Base-by-base conservation (phyloP, 2,329 filamentous ascomycete genomes). In the Nemania sp. region DNA sequence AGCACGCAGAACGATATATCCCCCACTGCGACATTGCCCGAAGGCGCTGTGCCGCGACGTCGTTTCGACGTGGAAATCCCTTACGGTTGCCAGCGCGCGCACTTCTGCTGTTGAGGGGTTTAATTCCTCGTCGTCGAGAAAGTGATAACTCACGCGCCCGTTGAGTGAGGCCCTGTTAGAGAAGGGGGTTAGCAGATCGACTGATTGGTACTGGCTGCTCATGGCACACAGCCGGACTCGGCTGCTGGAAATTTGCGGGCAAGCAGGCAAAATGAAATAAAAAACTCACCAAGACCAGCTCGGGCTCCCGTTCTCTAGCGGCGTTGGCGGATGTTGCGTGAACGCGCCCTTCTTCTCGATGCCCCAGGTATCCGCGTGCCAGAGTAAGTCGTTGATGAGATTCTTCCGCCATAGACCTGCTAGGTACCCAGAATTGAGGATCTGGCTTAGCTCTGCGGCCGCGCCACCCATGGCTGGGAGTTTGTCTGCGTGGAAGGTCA, bases 131-230 rank as follows among this genome's bases (percentile, higher is more conserved):
- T 34, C 19, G 11, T 45, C 42, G 28, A 8, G 14, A 4, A 45
- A 45, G 7, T 33, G 9, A 9, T 45, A 45, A 24, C 42, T 34
- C 14, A 45, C 17, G 12, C 42, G 42, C 42, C 42, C 42, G 24
- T 45, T 45, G 6, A 45, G 28, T 17, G 42, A 45, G 34, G 42
- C 42, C n/a, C n/a, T n/a, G n/a, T n/a, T n/a, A n/a, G n/a, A n/a
- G n/a, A n/a, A n/a, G n/a, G n/a, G n/a, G n/a, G n/a, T n/a, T n/a
- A n/a, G n/a, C n/a, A n/a, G n/a, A n/a, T n/a, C n/a, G n/a, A n/a
- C n/a, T n/a, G n/a, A n/a, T n/a, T n/a, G n/a, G n/a, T n/a, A n/a
- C n/a, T n/a, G n/a, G n/a, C n/a, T n/a, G n/a, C n/a, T n/a, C n/a
- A n/a, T n/a, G n/a, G n/a, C n/a, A n/a, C n/a, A n/a, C n/a, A n/a